Percentiles rank a stretch among this genome's conserved stretches.
These are phyloP conservation scores for Fusarium ramigenum DNA, from an alignment of 2,329 filamentous ascomycete species.

Conservation along the genomic window DNA sequence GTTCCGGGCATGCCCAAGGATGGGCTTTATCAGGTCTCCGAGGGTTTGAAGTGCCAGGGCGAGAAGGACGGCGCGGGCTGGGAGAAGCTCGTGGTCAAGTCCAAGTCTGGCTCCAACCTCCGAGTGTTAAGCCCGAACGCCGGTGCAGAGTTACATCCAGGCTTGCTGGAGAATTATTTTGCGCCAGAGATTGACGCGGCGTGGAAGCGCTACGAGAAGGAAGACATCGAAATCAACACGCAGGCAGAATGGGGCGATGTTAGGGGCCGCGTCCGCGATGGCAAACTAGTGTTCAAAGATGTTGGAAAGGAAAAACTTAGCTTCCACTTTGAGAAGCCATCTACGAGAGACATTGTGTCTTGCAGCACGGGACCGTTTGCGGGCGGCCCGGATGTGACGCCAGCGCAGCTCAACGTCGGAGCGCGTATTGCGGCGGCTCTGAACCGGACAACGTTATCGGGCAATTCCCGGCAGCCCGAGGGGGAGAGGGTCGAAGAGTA, in stretches of 20 bases:
- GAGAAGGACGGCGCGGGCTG: conserved; percentile 59
- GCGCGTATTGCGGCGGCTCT: conserved; percentile 80
- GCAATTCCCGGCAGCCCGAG: conserved; percentile 61
- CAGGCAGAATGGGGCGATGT: conserved; percentile 62
- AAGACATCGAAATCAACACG: conserved; percentile 62
- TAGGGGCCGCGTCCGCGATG: conserved; percentile 53
- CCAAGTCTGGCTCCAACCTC: conserved; percentile 51
- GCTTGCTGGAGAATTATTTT: conserved; percentile 62
- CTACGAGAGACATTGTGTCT: conserved; percentile 60
- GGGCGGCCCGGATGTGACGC: conserved; percentile 48
- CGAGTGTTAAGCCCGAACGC: conserved; percentile 65
- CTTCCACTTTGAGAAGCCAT: conserved; percentile 56
- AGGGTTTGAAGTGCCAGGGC: conserved; percentile 56
- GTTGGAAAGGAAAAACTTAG: conserved; percentile 48
- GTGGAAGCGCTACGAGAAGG: conserved; percentile 59
- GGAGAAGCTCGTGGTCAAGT: conserved; percentile 60
- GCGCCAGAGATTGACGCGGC: conserved; percentile 60
- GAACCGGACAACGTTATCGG: conserved; percentile 75
- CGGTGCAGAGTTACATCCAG: conserved; percentile 54
- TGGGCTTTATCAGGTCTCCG: conserved; percentile 58
- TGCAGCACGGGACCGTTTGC: conserved; percentile 67
- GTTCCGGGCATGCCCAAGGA: conserved; percentile 60
- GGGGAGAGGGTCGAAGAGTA: conserved; percentile 59
- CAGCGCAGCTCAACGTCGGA: conserved; percentile 68
- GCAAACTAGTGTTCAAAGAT: conserved; percentile 52